phyloP scores from a whole-genome alignment of 345 rosid genomes.

The Aegle marmelos region DNA sequence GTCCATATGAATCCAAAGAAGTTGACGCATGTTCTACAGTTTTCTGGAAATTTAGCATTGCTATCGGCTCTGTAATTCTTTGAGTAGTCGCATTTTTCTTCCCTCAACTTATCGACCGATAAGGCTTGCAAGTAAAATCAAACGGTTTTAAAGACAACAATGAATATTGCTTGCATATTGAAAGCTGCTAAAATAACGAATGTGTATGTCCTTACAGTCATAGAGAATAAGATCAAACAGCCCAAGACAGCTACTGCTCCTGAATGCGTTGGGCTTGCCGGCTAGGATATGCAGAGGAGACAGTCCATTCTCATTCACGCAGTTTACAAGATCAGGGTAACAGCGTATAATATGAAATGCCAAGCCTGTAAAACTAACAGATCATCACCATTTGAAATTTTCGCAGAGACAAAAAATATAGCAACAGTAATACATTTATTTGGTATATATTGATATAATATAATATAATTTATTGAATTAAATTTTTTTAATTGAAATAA shows the following conservation, averaged over 20 bases:
- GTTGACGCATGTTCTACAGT: background rate
- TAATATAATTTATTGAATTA: no score
- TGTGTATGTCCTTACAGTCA: conserved; percentile 5
- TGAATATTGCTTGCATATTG: background rate
- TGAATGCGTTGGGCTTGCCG: conserved; percentile 18
- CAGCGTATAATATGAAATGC: conserved; percentile 10
- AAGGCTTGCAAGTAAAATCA: background rate
- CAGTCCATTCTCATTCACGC: background rate
- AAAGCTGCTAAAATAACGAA: background rate
- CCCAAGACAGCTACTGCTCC: conserved; percentile 3
- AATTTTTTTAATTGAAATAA: no score
- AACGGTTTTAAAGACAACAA: background rate
- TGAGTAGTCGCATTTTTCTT: background rate
- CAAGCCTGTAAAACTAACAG: background rate
- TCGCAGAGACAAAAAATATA: background rate
- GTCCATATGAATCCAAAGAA: background rate
- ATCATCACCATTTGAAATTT: background rate
- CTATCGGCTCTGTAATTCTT: background rate
- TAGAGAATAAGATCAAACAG: conserved; percentile 18
- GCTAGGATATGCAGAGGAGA: conserved; percentile 24
- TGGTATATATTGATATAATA: no score
- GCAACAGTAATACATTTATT: no score
- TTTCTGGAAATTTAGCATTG: background rate
- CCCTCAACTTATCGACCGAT: background rate
- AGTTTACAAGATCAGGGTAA: conserved; percentile 9